Conservation (phyloP, 164 flowering plant genomes). For the Annona cherimola region DNA sequence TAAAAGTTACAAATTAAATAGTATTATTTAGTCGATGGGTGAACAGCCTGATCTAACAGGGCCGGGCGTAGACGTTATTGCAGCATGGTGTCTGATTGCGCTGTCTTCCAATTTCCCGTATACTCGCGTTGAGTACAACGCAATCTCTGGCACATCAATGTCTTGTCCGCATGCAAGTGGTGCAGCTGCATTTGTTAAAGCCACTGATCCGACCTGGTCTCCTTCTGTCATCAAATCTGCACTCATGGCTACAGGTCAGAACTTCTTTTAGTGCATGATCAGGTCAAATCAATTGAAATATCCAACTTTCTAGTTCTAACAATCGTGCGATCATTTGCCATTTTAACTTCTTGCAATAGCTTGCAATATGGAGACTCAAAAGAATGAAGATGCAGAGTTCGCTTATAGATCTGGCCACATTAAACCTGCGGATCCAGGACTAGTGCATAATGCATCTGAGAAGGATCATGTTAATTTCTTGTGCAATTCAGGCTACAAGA, state of each 20-base stretch:
- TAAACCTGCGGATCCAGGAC: conserved; percentile 41
- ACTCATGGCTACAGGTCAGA: neutral
- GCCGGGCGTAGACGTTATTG: conserved; percentile 38
- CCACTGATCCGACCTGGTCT: neutral
- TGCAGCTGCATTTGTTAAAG: neutral
- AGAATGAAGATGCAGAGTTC: conserved; percentile 1
- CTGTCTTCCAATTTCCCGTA: conserved; percentile 21
- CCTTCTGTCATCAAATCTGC: neutral
- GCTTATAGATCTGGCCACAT: conserved; percentile 38
- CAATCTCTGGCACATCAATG: neutral
- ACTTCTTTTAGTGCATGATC: neutral
- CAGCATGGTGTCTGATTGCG: conserved; percentile 31
- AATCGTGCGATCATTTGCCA: neutral
- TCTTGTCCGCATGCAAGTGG: neutral
- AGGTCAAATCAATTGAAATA: neutral
- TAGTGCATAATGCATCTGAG: conserved; percentile 25
- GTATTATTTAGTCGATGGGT: too few relatives aligned
- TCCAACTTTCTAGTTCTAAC: neutral
- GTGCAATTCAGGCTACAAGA: conserved; percentile 30
- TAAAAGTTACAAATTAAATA: too few relatives aligned
- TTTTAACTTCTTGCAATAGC: neutral
- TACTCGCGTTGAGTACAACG: neutral
- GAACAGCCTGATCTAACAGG: conserved; percentile 38
- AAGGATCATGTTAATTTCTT: conserved; percentile 29
- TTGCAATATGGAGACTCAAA: neutral